phyloP scores from a whole-genome alignment of 1,284 basidiomycete genomes.

The Pseudozyma sp. region DNA sequence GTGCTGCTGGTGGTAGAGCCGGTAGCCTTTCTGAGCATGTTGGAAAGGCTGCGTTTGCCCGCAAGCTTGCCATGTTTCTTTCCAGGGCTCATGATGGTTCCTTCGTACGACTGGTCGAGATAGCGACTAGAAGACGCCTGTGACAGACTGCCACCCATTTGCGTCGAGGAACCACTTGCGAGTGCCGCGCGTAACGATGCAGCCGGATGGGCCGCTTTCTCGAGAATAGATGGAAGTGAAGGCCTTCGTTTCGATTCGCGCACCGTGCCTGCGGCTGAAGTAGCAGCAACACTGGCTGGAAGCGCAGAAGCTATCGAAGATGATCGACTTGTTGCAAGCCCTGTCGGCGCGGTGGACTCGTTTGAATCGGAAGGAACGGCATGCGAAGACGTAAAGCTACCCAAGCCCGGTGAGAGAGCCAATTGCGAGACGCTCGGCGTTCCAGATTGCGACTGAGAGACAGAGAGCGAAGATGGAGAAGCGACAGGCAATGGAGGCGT shows the following conservation, averaged over 20 bases:
- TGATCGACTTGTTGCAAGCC: slow-evolving; percentile 6
- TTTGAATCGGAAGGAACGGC: slow-evolving; percentile 1
- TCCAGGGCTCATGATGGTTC: slow-evolving; percentile 25
- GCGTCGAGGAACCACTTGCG: slow-evolving; percentile 21
- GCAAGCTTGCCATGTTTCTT: slow-evolving; percentile 34
- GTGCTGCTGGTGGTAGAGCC: slow-evolving; percentile 11
- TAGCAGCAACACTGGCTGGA: neutral
- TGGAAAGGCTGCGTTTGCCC: slow-evolving; percentile 54
- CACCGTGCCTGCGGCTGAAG: slow-evolving; percentile 8
- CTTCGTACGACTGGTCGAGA: slow-evolving; percentile 26
- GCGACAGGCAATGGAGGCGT: slow-evolving; percentile 19
- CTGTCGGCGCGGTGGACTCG: neutral
- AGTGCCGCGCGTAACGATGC: slow-evolving; percentile 58
- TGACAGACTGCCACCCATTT: slow-evolving; percentile 16
- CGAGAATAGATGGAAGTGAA: slow-evolving; percentile 58
- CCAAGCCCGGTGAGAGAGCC: slow-evolving; percentile 1
- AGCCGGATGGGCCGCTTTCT: slow-evolving; percentile 62
- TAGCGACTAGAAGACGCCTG: slow-evolving; percentile 22
- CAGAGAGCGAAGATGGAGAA: slow-evolving; percentile 25
- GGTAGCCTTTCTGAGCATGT: slow-evolving; percentile 56
- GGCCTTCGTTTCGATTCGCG: slow-evolving; percentile 52
- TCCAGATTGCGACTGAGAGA: slow-evolving; percentile 5
- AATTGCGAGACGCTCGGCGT: neutral
- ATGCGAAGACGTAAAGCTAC: slow-evolving; percentile 2
- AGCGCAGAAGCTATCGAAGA: slow-evolving; percentile 14